Base-by-base conservation (phyloP, 306 rosid species). In the Malus fusca region DNA sequence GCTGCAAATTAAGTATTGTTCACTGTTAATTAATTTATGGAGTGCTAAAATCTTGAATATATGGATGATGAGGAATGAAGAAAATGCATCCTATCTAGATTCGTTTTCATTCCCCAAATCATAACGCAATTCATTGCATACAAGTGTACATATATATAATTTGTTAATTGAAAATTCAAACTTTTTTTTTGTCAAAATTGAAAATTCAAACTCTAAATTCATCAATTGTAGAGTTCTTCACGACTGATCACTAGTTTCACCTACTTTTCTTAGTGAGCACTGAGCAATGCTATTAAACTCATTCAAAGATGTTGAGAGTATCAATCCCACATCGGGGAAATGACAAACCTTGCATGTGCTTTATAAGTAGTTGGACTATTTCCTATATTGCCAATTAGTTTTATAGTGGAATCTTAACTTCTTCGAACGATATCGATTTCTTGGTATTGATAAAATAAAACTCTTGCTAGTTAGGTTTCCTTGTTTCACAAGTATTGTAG, bases 201-300 rank as follows among this genome's bases (percentile, higher is more conserved):
- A 22, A 58, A 58, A 22, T 58, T 26, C 15, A 22, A 58, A 10
- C 28, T 22, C 11, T 8, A 58, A 58, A 58, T 4, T 58, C 63
- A 58, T 58, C 30, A 59, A 64, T 37, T 60, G 68, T 40, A 72
- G 44, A 74, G 46, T 79, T 76, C 73, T 77, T 65, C 81, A 59
- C 72, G 87, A 87, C 87, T 88, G 88, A 84, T 90, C 87, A 88
- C 85, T 93, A n/a, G 82, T 83, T 84, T 90, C 71, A 85, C 93
- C 93, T 85, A 88, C 90, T 84, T 80, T 69, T 60, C 80, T 80
- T 68, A 79, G 14, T 26, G 33, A 37, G 42, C 9, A 35, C 61
- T 73, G 33, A 44, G 42, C 66, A 79, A 61, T 6, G 33, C 3
- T 61, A 76, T 51, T 65, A 76, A 62, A 56, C 77, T 71, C 68